phyloP scores from a whole-genome alignment of 129 eudicot species.

The Escallonia herrerae region DNA sequence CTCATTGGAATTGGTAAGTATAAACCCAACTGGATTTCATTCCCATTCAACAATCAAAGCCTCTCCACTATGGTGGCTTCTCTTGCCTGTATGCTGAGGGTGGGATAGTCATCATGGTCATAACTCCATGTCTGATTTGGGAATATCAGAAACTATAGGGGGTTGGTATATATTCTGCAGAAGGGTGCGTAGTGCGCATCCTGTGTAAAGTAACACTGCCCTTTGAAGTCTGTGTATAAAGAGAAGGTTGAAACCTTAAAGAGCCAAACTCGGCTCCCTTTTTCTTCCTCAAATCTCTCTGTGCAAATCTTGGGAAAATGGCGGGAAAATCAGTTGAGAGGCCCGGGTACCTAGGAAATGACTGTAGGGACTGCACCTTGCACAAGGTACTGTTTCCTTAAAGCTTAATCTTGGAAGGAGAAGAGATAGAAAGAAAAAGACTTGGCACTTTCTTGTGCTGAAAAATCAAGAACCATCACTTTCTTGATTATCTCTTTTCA shows the following conservation, averaged over 20 bases:
- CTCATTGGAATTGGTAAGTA: too few species aligned
- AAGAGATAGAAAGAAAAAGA: neutral
- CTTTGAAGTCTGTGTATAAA: constrained; percentile 29
- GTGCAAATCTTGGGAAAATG: constrained; percentile 9
- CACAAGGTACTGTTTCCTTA: constrained; percentile 7
- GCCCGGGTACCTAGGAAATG: constrained; percentile 15
- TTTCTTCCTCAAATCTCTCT: constrained; percentile 11
- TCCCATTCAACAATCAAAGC: neutral
- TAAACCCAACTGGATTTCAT: neutral
- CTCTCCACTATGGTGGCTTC: neutral
- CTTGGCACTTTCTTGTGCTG: neutral
- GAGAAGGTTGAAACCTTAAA: constrained; percentile 34
- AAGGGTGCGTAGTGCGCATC: constrained; percentile 16
- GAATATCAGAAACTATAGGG: constrained; percentile 11
- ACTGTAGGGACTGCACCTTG: neutral
- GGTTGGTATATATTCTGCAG: neutral
- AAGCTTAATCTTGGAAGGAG: neutral
- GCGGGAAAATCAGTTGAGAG: constrained; percentile 25
- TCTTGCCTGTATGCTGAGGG: too few species aligned
- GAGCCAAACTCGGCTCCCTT: constrained; percentile 14
- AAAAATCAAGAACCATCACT: neutral
- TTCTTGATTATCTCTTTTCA: too few species aligned
- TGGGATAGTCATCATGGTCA: too few species aligned
- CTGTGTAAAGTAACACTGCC: constrained; percentile 1
- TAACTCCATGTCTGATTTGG: constrained; percentile 4